Percentiles rank a stretch among this genome's conserved stretches.
Evolutionary conservation across 2,329 filamentous ascomycete species (phyloP).

Genomic region (Cercospora sesami): DNA sequence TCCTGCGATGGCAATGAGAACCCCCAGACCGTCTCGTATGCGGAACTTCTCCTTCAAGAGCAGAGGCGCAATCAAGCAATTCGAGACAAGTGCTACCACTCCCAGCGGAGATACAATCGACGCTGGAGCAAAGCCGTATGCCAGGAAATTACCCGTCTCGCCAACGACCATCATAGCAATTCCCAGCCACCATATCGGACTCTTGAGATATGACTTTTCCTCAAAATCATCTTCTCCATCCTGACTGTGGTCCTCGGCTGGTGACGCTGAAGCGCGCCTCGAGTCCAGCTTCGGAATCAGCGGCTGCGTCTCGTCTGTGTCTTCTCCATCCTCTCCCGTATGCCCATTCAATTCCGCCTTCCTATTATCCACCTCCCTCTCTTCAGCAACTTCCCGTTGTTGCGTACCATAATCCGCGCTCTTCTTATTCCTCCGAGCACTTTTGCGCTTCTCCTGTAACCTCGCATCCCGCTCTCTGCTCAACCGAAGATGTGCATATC

Average conservation of each 20-base stretch:
- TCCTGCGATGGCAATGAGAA: conserved; percentile 80
- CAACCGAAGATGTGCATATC: conserved; percentile 88
- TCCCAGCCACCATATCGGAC: conserved; percentile 94
- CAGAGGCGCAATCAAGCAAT: conserved; percentile 92
- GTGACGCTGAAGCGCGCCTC: conserved; percentile 43
- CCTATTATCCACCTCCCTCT: conserved; percentile 30
- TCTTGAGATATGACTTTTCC: conserved; percentile 76
- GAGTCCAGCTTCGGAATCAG: conserved; percentile 54
- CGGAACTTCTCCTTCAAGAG: conserved; percentile 92
- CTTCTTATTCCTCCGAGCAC: conserved; percentile 42
- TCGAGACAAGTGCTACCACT: conserved; percentile 94
- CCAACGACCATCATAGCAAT: conserved; percentile 90
- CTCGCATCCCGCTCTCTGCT: conserved; percentile 64
- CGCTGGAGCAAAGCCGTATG: conserved; percentile 94
- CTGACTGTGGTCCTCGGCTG: conserved; percentile 41
- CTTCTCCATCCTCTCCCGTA: conserved; percentile 38
- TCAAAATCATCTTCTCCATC: conserved; percentile 45
- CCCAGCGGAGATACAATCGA: conserved; percentile 96
- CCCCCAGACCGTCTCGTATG: conserved; percentile 79
- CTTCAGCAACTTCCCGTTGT: conserved; percentile 39
- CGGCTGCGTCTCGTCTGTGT: conserved; percentile 51
- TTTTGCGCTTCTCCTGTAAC: conserved; percentile 35
- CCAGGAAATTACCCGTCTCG: conserved; percentile 93
- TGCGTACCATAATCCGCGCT: conserved; percentile 52
- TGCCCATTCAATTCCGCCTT: conserved; percentile 1